phyloP scores from a whole-genome alignment of 305 asterid species.

The Fraxinus nigra region DNA sequence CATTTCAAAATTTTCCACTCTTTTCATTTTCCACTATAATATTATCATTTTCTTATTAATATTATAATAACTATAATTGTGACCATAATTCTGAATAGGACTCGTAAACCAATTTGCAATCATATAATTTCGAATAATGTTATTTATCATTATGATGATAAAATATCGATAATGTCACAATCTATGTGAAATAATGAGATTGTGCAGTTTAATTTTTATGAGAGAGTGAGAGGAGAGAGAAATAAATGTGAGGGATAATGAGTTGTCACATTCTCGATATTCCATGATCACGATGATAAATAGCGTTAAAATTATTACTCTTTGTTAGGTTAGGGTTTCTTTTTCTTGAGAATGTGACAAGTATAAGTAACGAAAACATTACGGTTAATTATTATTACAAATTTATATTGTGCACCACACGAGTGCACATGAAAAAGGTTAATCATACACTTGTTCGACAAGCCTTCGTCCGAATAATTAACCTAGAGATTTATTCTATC shows the following conservation, averaged over 20 bases:
- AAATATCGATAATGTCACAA: too few species aligned
- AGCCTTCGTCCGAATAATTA: background rate
- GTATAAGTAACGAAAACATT: background rate
- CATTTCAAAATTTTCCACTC: slow-evolving; percentile 21
- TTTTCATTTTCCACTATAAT: background rate
- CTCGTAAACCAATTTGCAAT: slow-evolving; percentile 49
- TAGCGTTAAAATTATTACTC: background rate
- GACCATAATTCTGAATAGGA: slow-evolving; percentile 43
- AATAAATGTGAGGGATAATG: too few species aligned
- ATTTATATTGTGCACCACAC: background rate
- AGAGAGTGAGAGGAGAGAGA: too few species aligned
- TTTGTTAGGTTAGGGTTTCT: slow-evolving; percentile 22
- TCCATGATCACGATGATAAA: too few species aligned
- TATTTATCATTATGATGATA: too few species aligned
- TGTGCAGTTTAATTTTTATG: too few species aligned
- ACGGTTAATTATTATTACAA: background rate
- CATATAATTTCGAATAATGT: slow-evolving; percentile 21
- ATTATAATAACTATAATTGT: slow-evolving; percentile 24
- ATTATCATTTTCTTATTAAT: slow-evolving; percentile 27
- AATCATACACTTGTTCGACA: background rate
- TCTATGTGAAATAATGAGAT: too few species aligned
- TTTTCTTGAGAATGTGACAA: slow-evolving; percentile 9
- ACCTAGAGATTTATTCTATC: background rate
- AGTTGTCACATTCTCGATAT: too few species aligned
- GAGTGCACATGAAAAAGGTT: background rate